phyloP scores from a whole-genome alignment of 2,329 filamentous ascomycete species.

The Neoarthrinium moseri region DNA sequence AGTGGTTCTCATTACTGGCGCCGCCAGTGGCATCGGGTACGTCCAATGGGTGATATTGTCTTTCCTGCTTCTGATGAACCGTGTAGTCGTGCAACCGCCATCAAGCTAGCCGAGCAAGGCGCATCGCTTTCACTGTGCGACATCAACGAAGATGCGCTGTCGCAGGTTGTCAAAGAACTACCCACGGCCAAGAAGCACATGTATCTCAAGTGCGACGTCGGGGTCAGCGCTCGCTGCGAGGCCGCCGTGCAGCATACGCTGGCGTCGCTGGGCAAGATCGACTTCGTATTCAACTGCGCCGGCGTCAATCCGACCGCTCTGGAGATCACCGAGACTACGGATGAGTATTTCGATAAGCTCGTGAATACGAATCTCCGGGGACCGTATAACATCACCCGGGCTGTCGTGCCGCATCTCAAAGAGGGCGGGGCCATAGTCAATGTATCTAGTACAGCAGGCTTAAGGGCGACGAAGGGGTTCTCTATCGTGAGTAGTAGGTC shows the following conservation, averaged over 20 bases:
- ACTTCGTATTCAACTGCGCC: constrained; percentile 40
- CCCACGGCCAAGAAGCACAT: not conserved
- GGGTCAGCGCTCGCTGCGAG: constrained; percentile 17
- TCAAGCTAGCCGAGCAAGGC: constrained; percentile 23
- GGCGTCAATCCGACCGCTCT: constrained; percentile 46
- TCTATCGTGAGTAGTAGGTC: constrained; percentile 1
- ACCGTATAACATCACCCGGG: constrained; percentile 42
- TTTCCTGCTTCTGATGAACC: not conserved
- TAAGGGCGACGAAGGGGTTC: constrained; percentile 20
- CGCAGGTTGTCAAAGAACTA: not conserved
- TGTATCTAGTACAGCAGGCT: constrained; percentile 33
- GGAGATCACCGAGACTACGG: constrained; percentile 35
- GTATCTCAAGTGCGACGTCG: constrained; percentile 9
- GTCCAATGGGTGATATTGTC: not conserved
- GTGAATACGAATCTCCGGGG: constrained; percentile 44
- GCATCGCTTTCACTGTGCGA: constrained; percentile 25
- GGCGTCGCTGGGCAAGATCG: constrained; percentile 22
- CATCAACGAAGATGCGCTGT: constrained; percentile 21
- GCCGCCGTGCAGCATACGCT: not conserved
- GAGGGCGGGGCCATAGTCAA: constrained; percentile 34
- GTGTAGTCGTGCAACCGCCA: constrained; percentile 18
- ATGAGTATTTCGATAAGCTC: constrained; percentile 46
- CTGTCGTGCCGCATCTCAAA: constrained; percentile 35
- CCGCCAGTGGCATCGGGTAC: constrained; percentile 15
- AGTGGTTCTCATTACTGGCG: constrained; percentile 10